Evolutionary conservation across 2,329 filamentous ascomycete genomes (phyloP).

Genomic region (Colletotrichum lini): DNA sequence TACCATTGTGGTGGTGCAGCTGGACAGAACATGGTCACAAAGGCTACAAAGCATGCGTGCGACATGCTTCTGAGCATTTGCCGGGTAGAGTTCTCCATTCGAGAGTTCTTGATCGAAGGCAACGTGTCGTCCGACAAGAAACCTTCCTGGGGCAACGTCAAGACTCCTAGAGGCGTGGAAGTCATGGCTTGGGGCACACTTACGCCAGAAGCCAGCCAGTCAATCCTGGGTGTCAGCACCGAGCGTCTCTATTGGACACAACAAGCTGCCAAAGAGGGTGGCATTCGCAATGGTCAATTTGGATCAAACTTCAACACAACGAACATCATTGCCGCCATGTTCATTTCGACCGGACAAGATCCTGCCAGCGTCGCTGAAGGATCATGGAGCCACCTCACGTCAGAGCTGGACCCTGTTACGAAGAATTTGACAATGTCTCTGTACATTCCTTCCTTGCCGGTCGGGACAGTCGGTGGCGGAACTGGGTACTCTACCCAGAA

Average conservation of each 20-base stretch:
- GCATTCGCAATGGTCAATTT: slow-evolving; percentile 29
- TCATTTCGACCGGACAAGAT: slow-evolving; percentile 27
- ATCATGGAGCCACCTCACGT: slow-evolving; percentile 23
- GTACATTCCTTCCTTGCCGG: slow-evolving; percentile 15
- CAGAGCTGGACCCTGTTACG: slow-evolving; percentile 17
- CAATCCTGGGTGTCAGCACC: slow-evolving; percentile 7
- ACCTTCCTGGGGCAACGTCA: slow-evolving; percentile 25
- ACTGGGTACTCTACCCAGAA: slow-evolving; percentile 21
- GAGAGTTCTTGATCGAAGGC: slow-evolving; percentile 25
- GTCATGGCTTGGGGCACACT: slow-evolving; percentile 29
- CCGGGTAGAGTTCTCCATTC: slow-evolving; percentile 3
- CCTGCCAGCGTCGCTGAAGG: slow-evolving; percentile 23
- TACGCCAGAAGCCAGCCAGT: slow-evolving; percentile 5
- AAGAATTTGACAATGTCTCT: slow-evolving; percentile 12
- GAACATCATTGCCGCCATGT: slow-evolving; percentile 30
- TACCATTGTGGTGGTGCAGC: slow-evolving; percentile 20
- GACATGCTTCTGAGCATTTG: slow-evolving; percentile 5
- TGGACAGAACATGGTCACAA: slow-evolving; percentile 31
- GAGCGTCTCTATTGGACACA: slow-evolving; percentile 6
- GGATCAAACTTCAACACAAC: slow-evolving; percentile 28
- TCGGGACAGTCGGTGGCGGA: slow-evolving; percentile 20
- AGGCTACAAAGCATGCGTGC: slow-evolving; percentile 22
- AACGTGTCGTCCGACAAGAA: slow-evolving; percentile 25
- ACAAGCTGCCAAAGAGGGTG: slow-evolving; percentile 12
- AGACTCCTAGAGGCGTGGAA: slow-evolving; percentile 18